Evolutionary conservation across 1,139 yeast species (phyloP).

Genomic region (Pichia sp.): DNA sequence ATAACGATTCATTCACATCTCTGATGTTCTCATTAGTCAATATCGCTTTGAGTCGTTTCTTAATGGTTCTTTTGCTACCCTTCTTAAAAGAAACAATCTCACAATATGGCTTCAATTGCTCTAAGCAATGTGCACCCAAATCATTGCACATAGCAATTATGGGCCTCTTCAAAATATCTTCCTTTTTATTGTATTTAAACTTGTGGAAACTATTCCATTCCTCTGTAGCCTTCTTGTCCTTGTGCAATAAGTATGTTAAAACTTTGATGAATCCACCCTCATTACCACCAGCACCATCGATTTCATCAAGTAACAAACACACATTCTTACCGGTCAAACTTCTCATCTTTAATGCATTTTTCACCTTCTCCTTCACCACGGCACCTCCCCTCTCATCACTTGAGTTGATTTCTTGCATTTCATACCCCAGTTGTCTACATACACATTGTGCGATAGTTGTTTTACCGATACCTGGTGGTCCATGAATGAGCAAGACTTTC

Average conservation of each 20-base stretch:
- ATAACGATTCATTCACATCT: conserved; percentile 27
- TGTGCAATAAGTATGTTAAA: conserved; percentile 49
- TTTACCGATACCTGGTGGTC: conserved; percentile 96
- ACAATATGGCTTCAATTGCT: conserved; percentile 62
- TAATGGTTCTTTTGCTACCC: conserved; percentile 45
- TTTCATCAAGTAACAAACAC: conserved; percentile 80
- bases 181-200: conserved; percentile 24
- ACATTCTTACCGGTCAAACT: conserved; percentile 64
- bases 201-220: conserved; percentile 19
- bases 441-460: conserved; percentile 84
- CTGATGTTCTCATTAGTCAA: conserved; percentile 38
- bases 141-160: conserved; percentile 92
- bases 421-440: conserved; percentile 77
- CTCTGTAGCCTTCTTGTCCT: conserved; percentile 50
- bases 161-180: conserved; percentile 60
- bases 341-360: conserved; percentile 62
- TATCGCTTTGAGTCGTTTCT: conserved; percentile 42
- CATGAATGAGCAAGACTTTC: conserved; percentile 69
- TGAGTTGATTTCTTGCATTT: conserved; percentile 81
- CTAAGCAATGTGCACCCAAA: conserved; percentile 64
- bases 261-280: conserved; percentile 76
- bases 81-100: conserved; percentile 64
- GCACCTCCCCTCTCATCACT: conserved; percentile 69
- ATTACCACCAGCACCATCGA: conserved; percentile 65
- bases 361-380: conserved; percentile 52